Evolutionary conservation across 23 red algal species (phyloP), one percentile per base, ranked within the genome.

Genomic region (Agarophyton chilense): DNA sequence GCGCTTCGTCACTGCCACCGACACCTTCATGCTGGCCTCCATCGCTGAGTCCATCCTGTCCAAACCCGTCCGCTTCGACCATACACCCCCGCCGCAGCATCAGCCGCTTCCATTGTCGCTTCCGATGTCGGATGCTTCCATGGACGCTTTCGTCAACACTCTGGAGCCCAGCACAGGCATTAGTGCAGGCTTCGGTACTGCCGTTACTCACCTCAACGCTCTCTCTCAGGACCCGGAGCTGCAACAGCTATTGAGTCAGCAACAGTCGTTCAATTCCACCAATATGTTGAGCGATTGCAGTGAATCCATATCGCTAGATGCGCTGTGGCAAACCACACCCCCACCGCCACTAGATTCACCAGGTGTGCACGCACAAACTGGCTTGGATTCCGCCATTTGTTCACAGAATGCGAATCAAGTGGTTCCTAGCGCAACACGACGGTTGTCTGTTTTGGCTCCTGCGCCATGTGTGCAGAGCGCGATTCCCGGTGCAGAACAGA

Each of bases 21-120:
- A 86, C 82, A 72, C 82, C 11, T 86, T 86, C 61, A 19, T 86
- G 40, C 45, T 86, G 11, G 34, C 62, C n/a, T 86, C 82, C 28
- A 86, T 86, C 13, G 64, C 82, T 22, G 82, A 86, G 24, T 86
- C 64, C 43, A 51, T 72, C 14, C 29, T 70, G 60, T 80, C 76
- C 9, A 32, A 54, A 17, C 68, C 68, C 39, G 24, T 47, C 9
- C 68, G 33, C 41, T 45, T 47, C 7, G 39, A 47, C 13, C 21
- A 47, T 1, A 4, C 14, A 3, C 56, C n/a, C 31, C 8, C 60
- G 9, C 25, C 19, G 6, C n/a, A 38, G n/a, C 19, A 25, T 29
- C 0, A 26, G 24, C 0, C 10, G 29, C 41, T 47, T 29, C 38
- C 38, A 25, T 14, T 43, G 40, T 47, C 68, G 34, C 2, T 42